Base-by-base conservation (phyloP, 768 basidiomycete species). In the Lentinula boryana region DNA sequence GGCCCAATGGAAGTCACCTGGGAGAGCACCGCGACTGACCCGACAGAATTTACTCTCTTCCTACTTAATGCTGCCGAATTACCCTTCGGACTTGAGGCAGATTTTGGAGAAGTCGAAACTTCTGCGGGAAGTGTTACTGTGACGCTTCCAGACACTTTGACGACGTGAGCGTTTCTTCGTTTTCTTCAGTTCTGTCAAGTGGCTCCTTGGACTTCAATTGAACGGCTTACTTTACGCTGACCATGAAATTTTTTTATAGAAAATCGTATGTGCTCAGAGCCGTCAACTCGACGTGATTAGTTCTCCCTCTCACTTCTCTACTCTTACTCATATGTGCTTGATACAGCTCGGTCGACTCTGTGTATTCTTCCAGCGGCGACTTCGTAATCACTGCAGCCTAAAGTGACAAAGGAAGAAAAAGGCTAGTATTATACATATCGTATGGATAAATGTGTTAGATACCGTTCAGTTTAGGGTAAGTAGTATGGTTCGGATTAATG, bases 81-180 rank as follows among this genome's bases (percentile, higher is more conserved):
- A 12, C 58, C 58, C 10, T 59, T 59, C 16, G 58, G 58, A 23
- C 44, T 59, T 16, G 44, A 33, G 15, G 58, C 58, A 1, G 48
- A 59, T 21, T 59, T 59, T 21, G 58, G 58, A 21, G 58, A 59
- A 50, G 48, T 59, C 6, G 13, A 49, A 18, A 59, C 58, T 5
- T n/a, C 58, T 10, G 10, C 58, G 10, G 58, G 48, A 23, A 46
- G 31, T 12, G 44, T 35, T 1, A 38, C 43, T 4, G 58, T 59
- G 0, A 50, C 48, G 23, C 44, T 59, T 59, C 58, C 48, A 16
- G 48, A 21, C 15, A 33, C 18, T 33, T 48, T 59, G 44, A 23
- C 23, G 15, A 38, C 44, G 58, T 59, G 46, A 59, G 58, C 48
- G 9, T 35, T 31, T 35, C 15, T 16, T 38, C 3, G 5, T 43